These are phyloP conservation scores for Globisporangium ultimum DNA, from an alignment of 352 stramenopile species.

Conservation along the genomic window DNA sequence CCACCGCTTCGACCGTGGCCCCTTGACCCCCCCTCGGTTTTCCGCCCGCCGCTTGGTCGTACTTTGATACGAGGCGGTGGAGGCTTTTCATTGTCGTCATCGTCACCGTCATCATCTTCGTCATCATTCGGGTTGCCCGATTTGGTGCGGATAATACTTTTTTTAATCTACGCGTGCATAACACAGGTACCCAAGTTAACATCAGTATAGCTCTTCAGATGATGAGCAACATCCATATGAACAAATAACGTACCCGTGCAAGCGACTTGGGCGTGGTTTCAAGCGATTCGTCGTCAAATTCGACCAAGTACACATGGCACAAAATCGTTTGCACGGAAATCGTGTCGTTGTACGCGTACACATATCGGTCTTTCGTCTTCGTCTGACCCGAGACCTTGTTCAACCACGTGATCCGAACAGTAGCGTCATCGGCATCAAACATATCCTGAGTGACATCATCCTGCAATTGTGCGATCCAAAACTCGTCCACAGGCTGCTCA, in stretches of 20 bases:
- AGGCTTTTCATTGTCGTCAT: slow-evolving; percentile 56
- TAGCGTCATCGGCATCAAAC: slow-evolving; percentile 38
- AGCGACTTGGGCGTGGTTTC: slow-evolving; percentile 70
- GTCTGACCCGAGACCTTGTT: slow-evolving; percentile 24
- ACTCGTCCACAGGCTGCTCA: slow-evolving; percentile 24
- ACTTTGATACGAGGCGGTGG: slow-evolving; percentile 29
- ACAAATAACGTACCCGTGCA: slow-evolving; percentile 24
- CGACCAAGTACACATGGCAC: slow-evolving; percentile 63
- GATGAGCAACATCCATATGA: background rate
- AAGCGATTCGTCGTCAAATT: slow-evolving; percentile 30
- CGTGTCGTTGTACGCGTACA: slow-evolving; percentile 55
- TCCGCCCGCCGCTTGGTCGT: slow-evolving; percentile 9
- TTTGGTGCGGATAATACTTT: slow-evolving; percentile 36
- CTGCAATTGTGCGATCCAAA: slow-evolving; percentile 68
- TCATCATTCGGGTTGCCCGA: slow-evolving; percentile 15
- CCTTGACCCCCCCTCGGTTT: background rate
- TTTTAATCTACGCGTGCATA: slow-evolving; percentile 15
- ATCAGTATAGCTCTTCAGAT: background rate
- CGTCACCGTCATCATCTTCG: slow-evolving; percentile 30
- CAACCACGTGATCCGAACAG: slow-evolving; percentile 63
- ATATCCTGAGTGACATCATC: slow-evolving; percentile 80
- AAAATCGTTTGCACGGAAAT: slow-evolving; percentile 65
- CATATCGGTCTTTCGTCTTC: slow-evolving; percentile 27
- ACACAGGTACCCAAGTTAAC: background rate
- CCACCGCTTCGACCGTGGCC: slow-evolving; percentile 6